Base-by-base conservation (phyloP, 2,329 filamentous ascomycete genomes). In the Teratosphaeria nubilosa region DNA sequence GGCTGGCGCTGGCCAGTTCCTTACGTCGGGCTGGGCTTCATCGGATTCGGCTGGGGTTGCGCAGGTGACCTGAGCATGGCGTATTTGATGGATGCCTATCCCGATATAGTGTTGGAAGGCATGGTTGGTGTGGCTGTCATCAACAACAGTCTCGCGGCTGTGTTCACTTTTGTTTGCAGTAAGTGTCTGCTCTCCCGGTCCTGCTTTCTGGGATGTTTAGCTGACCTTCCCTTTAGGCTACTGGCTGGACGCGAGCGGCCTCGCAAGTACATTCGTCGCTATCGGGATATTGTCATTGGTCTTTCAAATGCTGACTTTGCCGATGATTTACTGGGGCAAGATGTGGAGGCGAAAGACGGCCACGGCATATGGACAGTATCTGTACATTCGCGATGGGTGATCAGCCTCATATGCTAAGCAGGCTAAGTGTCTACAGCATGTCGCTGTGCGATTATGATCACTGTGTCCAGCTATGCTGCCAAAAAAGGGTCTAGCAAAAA, bases 1-100 rank as follows among this genome's bases (percentile, higher is more conserved):
- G 78, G 76, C 1, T 82, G 78, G 80, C 62, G 68, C 37, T 83
- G 81, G 81, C 78, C 76, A 1, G 22, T 45, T 11, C 78, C 80
- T 0, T 83, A 83, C 56, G 71, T 83, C 14, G 81, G 79, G 1
- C 70, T 83, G 0, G 81, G 78, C 3, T 77, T 83, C 62, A 82
- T 82, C 30, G 81, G 81, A 4, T 83, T 84, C 57, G 81, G 81
- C 1, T 83, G 80, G 68, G 81, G 81, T 7, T 83, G 80, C 55
- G 80, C 80, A 1, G 81, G 81, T 5, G 81, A 83, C 67, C 66
- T 84, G 25, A 66, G 65, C 14, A 68, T 70, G 73, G 78, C 80
- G 0, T 82, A 82, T 59, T 70, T 82, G 4, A 79, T 80, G 63
- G 80, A 82, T 59, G 77, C 77, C 3, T 82, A 82, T 59, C 79